Base-by-base conservation (phyloP, 148 eudicot species). In the Vaccinium vitisidaea region DNA sequence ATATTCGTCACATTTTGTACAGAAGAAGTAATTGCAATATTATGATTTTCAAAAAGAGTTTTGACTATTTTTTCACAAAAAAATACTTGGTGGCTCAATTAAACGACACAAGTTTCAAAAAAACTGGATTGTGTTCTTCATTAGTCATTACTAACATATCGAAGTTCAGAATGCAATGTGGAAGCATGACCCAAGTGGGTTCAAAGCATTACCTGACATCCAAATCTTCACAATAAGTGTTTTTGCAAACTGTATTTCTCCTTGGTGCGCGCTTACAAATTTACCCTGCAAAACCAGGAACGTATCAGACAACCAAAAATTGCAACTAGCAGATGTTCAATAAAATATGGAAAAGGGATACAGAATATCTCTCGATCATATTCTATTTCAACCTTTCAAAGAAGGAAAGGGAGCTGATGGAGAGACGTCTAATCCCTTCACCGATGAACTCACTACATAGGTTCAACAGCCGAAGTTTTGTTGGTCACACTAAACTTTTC, bases 241-340 rank as follows among this genome's bases (percentile, higher is more conserved):
- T 90, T 85, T 95, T 18, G 85, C 84, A 86, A 95, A 90, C 86
- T 87, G 93, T 84, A 95, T 82, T 87, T 95, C 98, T 63, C 88
- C 88, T 85, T 93, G 88, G 89, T 92, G 98, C 61, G 90, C 85
- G 53, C 89, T 86, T 36, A 83, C 90, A 88, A 95, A 93, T 88
- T 89, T 95, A 77, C 89, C 91, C 98, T 96, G 94, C 88, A 85
- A 83, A 65, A 82, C 73, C 87, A 88, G 36, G 23, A 86, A 80
- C 63, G 10, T 6, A 74, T 84, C 65, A 85, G 79, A 39, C 48
- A 25, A 71, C 30, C 53, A 32, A 23, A 21, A 54, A 15, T 77
- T 52, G 65, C 50, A 70, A 82, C 77, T 18, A 25, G 25, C 82
- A 56, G 27, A 80, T 32, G 25, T 49, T 3, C 48, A 5, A 25